Evolutionary conservation across 371 early-diverging fungal species (phyloP), one percentile per base, ranked within the genome.

Genomic region (Rhizopus delemar): DNA sequence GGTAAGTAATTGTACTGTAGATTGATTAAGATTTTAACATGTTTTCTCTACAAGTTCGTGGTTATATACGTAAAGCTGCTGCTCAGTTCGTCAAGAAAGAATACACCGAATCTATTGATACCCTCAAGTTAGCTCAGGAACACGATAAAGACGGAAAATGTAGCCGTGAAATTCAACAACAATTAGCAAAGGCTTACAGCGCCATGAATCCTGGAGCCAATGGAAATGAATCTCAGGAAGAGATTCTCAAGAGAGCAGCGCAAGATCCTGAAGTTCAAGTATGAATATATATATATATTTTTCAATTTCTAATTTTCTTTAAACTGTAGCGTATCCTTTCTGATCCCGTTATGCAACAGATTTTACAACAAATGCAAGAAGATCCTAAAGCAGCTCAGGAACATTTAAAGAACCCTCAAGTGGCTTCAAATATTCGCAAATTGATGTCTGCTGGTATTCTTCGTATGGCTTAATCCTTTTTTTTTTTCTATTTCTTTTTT

Each of bases 41-140:
- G 22, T 22, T 2, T 22, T 11, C n/a, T 32, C 11, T 45, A 6
- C 28, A n/a, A 81, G 86, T 90, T 59, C 96, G 97, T 84, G 98
- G 94, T 41, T 97, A 99, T 73, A 87, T 95, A 54, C 94, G 99
- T 71, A 97, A 96, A 84, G 97, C 97, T 43, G 90, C 91, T n/a
- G 86, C 95, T 60, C 87, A 91, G 67, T 87, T 90, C 70, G 78
- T 89, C 56, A 94, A 90, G 86, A 89, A 87, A 71, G 97, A 98
- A 53, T 95, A 87, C 66, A 78, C 83, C 34, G 90, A 94, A 70
- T 79, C 88, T 12, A 76, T 97, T 46, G 93, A 93, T 60, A 88
- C 88, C n/a, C 88, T 90, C 73, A 81, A 88, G 57, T 68, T 75
- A 59, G 98, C 95, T 49, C 84, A 85, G 74, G 73, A 77, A 43